These are phyloP conservation scores for Serendipita vermifera DNA, from an alignment of 768 basidiomycete species.

Conservation along the genomic window DNA sequence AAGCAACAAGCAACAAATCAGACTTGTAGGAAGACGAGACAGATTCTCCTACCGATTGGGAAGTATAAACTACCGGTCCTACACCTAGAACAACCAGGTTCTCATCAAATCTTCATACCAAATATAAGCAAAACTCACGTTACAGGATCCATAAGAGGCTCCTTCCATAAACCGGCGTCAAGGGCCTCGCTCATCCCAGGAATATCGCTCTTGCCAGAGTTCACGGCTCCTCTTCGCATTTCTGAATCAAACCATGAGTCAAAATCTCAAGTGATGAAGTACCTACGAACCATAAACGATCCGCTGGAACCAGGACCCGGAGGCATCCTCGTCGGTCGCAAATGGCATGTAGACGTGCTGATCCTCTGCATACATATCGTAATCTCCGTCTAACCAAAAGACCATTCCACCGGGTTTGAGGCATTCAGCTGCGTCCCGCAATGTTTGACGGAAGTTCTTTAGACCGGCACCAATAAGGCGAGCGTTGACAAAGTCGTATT, in stretches of 20 bases:
- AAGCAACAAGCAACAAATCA: too few species aligned
- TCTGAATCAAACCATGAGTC: neutral
- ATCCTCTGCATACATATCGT: slow-evolving; percentile 7
- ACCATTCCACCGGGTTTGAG: slow-evolving; percentile 1
- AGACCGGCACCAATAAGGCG: neutral
- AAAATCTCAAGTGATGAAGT: neutral
- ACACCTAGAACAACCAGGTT: too few species aligned
- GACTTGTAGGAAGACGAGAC: too few species aligned
- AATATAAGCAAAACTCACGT: too few species aligned
- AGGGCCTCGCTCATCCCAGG: neutral
- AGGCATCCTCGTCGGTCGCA: neutral
- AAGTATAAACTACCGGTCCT: neutral
- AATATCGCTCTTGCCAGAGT: neutral
- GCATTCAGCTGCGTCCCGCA: neutral
- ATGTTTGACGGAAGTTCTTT: neutral
- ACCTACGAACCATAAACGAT: neutral
- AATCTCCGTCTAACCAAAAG: neutral
- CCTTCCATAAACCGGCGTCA: neutral
- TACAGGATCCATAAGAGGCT: neutral
- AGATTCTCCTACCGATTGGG: neutral
- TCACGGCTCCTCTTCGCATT: slow-evolving; percentile 5
- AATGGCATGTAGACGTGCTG: neutral
- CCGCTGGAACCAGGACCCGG: slow-evolving; percentile 2
- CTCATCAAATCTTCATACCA: too few species aligned
- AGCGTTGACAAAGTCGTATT: neutral